Conservation (phyloP, 108 stramenopile species). For the Pseudonitzschia pungens region DNA sequence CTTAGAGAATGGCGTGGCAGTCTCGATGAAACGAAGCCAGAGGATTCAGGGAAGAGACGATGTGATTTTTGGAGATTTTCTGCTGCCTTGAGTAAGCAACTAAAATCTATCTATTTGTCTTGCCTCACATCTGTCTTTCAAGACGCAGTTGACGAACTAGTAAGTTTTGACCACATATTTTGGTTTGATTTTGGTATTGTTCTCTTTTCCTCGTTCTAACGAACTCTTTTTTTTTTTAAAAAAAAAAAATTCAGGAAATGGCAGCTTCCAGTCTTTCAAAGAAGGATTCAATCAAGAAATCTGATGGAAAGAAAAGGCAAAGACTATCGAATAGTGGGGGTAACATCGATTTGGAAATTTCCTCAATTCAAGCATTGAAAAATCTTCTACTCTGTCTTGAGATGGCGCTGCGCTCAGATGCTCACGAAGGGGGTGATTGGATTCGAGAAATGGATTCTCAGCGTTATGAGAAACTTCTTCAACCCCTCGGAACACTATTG, state of each 20-base stretch:
- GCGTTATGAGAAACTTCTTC: conserved; percentile 60
- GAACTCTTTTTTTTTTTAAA: background rate
- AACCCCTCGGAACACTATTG: conserved; percentile 72
- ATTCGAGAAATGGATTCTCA: conserved; percentile 75
- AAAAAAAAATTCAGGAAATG: conserved; percentile 6
- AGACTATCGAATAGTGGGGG: conserved; percentile 15
- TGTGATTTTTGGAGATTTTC: conserved; percentile 81
- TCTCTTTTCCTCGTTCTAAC: background rate
- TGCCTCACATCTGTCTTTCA: conserved; percentile 69
- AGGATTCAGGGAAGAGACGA: conserved; percentile 25
- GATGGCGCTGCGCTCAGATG: conserved; percentile 75
- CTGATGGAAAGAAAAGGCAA: conserved; percentile 35
- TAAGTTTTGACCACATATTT: conserved; percentile 25
- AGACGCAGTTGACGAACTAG: conserved; percentile 75
- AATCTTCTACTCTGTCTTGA: conserved; percentile 73
- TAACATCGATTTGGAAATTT: background rate
- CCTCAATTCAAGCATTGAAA: conserved; percentile 39
- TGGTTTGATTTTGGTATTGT: background rate
- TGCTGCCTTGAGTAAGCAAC: conserved; percentile 50
- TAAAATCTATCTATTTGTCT: conserved; percentile 79
- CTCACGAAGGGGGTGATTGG: conserved; percentile 84
- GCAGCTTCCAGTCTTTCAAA: conserved; percentile 14
- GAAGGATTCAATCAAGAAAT: background rate
- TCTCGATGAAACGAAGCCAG: conserved; percentile 31
- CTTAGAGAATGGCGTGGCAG: conserved; percentile 79